Evolutionary conservation across 305 asterid species (phyloP).

Genomic region (Fraxinus greggii): DNA sequence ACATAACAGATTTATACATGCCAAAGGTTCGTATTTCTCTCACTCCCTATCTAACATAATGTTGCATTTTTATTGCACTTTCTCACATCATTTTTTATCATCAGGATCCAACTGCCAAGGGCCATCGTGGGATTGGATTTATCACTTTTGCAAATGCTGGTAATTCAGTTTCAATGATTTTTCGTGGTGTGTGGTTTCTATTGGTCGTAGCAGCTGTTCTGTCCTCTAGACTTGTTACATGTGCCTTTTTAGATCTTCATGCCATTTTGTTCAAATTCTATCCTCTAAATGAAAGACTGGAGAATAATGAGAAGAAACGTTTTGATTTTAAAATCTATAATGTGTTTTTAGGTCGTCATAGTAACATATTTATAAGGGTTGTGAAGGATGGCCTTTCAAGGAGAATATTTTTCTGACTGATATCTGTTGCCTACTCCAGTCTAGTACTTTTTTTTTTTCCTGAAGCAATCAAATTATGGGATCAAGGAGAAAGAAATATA

Average conservation of each 20-base stretch:
- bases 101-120: constrained; percentile 87
- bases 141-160: constrained; percentile 86
- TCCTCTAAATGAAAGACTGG: neutral
- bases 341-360: neutral
- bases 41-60: neutral
- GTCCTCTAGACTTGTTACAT: neutral
- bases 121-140: constrained; percentile 98
- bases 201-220: constrained; percentile 1
- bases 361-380: neutral
- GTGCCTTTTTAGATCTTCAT: constrained; percentile 1
- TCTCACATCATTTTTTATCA: constrained; percentile 21
- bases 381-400: constrained; percentile 6
- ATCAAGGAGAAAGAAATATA: neutral
- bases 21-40: constrained; percentile 68
- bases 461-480: constrained; percentile 9
- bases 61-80: neutral
- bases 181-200: constrained; percentile 5
- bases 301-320: neutral
- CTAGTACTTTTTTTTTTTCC: neutral
- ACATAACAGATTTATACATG: constrained; percentile 87
- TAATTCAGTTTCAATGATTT: constrained; percentile 26
- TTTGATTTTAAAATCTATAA: neutral
- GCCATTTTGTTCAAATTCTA: neutral
- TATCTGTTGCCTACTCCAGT: neutral
- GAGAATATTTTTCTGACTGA: constrained; percentile 3